Percentiles rank a stretch among this genome's conserved stretches.
These are phyloP conservation scores for Malassezia restricta DNA, from an alignment of 1,284 basidiomycete genomes.

Conservation along the genomic window DNA sequence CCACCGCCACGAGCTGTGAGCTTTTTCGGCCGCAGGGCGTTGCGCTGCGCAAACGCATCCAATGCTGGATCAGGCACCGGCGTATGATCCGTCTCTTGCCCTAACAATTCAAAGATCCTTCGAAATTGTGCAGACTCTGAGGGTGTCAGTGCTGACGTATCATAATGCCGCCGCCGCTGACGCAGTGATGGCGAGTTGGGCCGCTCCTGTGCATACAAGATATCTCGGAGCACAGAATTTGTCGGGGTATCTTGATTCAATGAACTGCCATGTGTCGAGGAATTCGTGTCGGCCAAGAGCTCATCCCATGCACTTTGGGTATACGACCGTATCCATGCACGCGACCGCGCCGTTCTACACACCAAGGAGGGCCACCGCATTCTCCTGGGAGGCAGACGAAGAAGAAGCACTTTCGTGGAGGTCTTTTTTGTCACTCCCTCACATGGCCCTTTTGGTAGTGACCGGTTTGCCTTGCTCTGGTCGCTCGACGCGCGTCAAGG, in stretches of 20 bases:
- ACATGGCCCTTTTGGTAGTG: slow-evolving; percentile 85
- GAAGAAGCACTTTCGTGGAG: too few relatives aligned
- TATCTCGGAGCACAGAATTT: slow-evolving; percentile 2
- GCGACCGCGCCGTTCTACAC: too few relatives aligned
- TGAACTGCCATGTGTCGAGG: not conserved
- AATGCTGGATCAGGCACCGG: not conserved
- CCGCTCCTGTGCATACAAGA: slow-evolving; percentile 10
- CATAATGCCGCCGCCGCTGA: not conserved
- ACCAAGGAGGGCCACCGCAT: too few relatives aligned
- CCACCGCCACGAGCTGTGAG: slow-evolving; percentile 10
- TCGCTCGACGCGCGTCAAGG: slow-evolving; percentile 61
- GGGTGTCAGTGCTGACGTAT: slow-evolving; percentile 2
- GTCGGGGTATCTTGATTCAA: not conserved
- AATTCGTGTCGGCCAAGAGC: slow-evolving; percentile 5
- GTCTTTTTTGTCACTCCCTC: not conserved
- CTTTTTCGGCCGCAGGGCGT: not conserved
- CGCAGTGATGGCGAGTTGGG: not conserved
- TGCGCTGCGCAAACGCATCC: slow-evolving; percentile 7
- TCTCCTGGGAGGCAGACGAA: too few relatives aligned
- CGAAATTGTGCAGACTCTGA: slow-evolving; percentile 13
- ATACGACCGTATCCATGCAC: too few relatives aligned
- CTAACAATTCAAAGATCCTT: slow-evolving; percentile 13
- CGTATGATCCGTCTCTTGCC: slow-evolving; percentile 1
- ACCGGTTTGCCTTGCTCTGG: slow-evolving; percentile 82
- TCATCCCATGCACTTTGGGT: slow-evolving; percentile 12